These are phyloP conservation scores for Lentinula guzmanii DNA, from an alignment of 768 basidiomycete genomes.

Conservation along the genomic window DNA sequence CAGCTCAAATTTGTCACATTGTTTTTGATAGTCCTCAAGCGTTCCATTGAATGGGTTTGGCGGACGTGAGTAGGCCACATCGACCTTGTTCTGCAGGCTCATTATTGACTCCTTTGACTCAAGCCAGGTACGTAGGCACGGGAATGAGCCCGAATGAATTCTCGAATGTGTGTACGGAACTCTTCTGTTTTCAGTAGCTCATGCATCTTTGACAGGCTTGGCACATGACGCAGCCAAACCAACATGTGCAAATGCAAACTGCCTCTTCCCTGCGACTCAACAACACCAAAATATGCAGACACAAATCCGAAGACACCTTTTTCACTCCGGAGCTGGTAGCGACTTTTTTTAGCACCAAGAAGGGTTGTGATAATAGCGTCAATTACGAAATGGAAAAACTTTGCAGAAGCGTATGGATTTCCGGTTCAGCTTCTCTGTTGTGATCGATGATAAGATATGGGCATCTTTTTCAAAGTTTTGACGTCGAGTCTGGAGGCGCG, in stretches of 20 bases:
- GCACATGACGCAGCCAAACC: conserved; percentile 27
- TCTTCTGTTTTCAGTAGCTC: conserved; percentile 13
- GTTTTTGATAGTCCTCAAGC: conserved; percentile 7
- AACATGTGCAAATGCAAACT: conserved; percentile 35
- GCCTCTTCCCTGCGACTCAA: conserved; percentile 35
- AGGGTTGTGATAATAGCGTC: background rate
- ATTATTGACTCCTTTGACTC: conserved; percentile 1
- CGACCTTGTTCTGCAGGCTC: background rate
- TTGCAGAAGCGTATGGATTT: conserved; percentile 35
- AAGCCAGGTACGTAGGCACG: conserved; percentile 19
- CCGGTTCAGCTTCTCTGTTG: conserved; percentile 20
- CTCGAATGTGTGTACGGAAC: conserved; percentile 20
- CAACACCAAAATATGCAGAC: conserved; percentile 16
- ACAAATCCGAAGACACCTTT: conserved; percentile 24
- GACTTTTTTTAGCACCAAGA: background rate
- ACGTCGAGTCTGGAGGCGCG: conserved; percentile 25
- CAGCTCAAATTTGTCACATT: conserved; percentile 11
- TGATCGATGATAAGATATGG: conserved; percentile 17
- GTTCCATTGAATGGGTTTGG: conserved; percentile 18
- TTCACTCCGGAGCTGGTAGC: background rate
- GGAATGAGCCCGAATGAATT: conserved; percentile 25
- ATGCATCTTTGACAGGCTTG: conserved; percentile 15
- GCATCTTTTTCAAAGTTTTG: conserved; percentile 18
- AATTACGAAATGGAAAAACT: conserved; percentile 28
- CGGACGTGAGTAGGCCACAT: conserved; percentile 25